A percentile compares a stretch with the other conserved stretches of the same genome.
These are phyloP conservation scores for Stephanodiscus minutulus DNA, from an alignment of 108 stramenopile species.

Conservation along the genomic window DNA sequence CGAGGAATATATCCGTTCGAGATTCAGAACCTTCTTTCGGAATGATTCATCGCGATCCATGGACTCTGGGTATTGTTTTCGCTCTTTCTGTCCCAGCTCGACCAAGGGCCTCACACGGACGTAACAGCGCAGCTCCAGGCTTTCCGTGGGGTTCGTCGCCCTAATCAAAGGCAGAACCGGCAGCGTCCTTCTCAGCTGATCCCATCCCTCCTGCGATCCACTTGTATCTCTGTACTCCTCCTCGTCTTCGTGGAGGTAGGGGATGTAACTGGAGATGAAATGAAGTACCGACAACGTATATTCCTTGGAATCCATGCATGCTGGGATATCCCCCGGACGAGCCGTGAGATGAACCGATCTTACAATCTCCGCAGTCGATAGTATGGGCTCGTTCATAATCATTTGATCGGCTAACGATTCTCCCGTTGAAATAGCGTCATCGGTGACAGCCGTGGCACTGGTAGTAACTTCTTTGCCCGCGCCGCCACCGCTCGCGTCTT, in stretches of 20 bases:
- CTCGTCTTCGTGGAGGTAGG: slow-evolving; percentile 31
- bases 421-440: neutral
- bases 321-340: slow-evolving; percentile 66
- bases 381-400: slow-evolving; percentile 34
- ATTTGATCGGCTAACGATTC: neutral
- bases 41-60: slow-evolving; percentile 35
- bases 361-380: slow-evolving; percentile 62
- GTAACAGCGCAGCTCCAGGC: slow-evolving; percentile 33
- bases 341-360: slow-evolving; percentile 61
- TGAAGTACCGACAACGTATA: slow-evolving; percentile 68
- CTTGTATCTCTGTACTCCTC: slow-evolving; percentile 1
- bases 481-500: neutral
- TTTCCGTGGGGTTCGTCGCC: slow-evolving; percentile 32
- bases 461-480: neutral
- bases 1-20: slow-evolving; percentile 39
- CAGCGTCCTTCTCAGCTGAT: slow-evolving; percentile 28
- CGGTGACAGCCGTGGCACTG: neutral
- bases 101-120: slow-evolving; percentile 37
- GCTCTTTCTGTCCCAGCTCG: slow-evolving; percentile 19
- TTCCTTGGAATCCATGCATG: slow-evolving; percentile 76
- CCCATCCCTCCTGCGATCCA: slow-evolving; percentile 37
- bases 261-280: slow-evolving; percentile 54
- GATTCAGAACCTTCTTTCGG: slow-evolving; percentile 40
- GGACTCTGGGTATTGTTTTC: slow-evolving; percentile 44
- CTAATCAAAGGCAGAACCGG: slow-evolving; percentile 38